These are phyloP conservation scores for Yamadazyma laniorum DNA, from an alignment of 805 yeast genomes.

Conservation along the genomic window DNA sequence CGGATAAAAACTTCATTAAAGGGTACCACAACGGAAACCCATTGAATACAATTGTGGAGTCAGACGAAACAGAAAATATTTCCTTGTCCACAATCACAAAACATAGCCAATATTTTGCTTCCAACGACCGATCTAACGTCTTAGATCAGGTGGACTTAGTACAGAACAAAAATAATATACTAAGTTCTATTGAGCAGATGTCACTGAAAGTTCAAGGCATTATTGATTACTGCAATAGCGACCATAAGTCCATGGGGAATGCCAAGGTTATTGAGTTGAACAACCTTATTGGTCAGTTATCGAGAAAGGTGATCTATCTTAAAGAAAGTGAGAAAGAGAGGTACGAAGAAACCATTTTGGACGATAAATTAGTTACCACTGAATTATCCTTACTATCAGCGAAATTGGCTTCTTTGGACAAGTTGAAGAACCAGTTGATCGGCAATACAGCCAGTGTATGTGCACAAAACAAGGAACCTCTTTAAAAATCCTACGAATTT, in stretches of 20 bases:
- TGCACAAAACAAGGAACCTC: background rate
- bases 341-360: background rate
- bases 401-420: conserved; percentile 26
- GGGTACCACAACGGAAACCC: conserved; percentile 7
- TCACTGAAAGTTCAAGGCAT: conserved; percentile 21
- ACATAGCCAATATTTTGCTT: conserved; percentile 22
- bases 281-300: conserved; percentile 24
- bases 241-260: conserved; percentile 8
- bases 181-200: conserved; percentile 20
- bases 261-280: conserved; percentile 19
- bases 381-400: conserved; percentile 31
- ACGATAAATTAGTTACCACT: conserved; percentile 20
- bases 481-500: background rate
- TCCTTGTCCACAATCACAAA: conserved; percentile 32
- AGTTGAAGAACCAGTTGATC: conserved; percentile 16
- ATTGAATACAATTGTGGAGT: conserved; percentile 16
- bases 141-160: conserved; percentile 1
- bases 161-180: conserved; percentile 5
- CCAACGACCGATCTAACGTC: background rate
- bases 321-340: background rate
- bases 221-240: conserved; percentile 18
- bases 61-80: conserved; percentile 32
- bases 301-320: conserved; percentile 16
- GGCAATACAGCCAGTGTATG: conserved; percentile 2
- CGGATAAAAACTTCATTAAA: conserved; percentile 2